Evolutionary conservation across 2,329 filamentous ascomycete species (phyloP).

Genomic region (Fusarium subtropicale): DNA sequence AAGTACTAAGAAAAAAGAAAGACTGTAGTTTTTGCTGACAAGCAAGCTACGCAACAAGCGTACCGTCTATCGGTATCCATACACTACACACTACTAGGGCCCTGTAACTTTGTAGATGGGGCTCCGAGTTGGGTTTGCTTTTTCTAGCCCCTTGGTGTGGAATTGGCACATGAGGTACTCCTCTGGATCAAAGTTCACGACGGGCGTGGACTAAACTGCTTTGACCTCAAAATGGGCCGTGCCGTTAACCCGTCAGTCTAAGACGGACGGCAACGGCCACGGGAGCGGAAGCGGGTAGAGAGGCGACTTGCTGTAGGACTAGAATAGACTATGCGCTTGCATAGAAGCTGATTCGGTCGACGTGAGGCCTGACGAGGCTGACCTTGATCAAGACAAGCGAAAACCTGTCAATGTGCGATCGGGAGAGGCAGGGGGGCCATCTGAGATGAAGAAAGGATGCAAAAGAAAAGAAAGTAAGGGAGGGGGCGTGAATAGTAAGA

Average conservation of each 20-base stretch:
- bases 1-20: slow-evolving; percentile 42
- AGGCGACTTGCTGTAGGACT: slow-evolving; percentile 35
- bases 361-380: slow-evolving; percentile 29
- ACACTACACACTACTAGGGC: slow-evolving; percentile 26
- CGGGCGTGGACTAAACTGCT: slow-evolving; percentile 36
- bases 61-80: slow-evolving; percentile 23
- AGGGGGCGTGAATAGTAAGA: slow-evolving; percentile 26
- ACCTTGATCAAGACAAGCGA: slow-evolving; percentile 12
- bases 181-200: slow-evolving; percentile 29
- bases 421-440: slow-evolving; percentile 12
- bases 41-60: slow-evolving; percentile 41
- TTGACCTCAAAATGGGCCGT: slow-evolving; percentile 41
- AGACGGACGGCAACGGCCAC: slow-evolving; percentile 26
- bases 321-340: slow-evolving; percentile 9
- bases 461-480: background rate
- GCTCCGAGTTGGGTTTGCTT: slow-evolving; percentile 42
- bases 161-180: slow-evolving; percentile 45
- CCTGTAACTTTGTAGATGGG: slow-evolving; percentile 40
- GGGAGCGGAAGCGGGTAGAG: slow-evolving; percentile 41
- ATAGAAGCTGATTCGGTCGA: slow-evolving; percentile 7
- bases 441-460: slow-evolving; percentile 1
- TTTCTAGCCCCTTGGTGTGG: slow-evolving; percentile 46
- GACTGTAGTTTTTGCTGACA: slow-evolving; percentile 43
- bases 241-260: slow-evolving; percentile 40
- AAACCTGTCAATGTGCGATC: slow-evolving; percentile 14